A percentile compares a stretch with the other conserved stretches of the same genome.
These are phyloP conservation scores for Scheffersomyces stambukii DNA, from an alignment of 1,139 yeast genomes.

Conservation along the genomic window DNA sequence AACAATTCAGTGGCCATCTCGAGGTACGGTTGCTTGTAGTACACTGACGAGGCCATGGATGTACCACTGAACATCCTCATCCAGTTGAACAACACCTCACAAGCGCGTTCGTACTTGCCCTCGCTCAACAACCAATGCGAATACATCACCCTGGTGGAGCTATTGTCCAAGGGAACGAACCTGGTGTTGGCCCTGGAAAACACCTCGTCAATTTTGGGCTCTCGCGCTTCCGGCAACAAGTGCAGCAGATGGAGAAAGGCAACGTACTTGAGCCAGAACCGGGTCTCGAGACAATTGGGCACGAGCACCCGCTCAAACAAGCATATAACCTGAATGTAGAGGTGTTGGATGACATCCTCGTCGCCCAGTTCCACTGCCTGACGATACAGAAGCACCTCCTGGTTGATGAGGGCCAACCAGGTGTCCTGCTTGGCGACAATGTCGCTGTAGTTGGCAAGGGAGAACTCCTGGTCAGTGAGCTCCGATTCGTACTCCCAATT, in stretches of 20 bases:
- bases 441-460: slow-evolving; percentile 17
- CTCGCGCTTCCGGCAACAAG: no score
- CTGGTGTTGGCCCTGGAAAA: slow-evolving; percentile 41
- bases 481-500: slow-evolving; percentile 62
- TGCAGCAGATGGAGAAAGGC: slow-evolving; percentile 28
- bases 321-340: no score
- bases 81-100: slow-evolving; percentile 26
- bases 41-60: slow-evolving; percentile 3
- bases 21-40: slow-evolving; percentile 9
- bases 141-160: slow-evolving; percentile 37
- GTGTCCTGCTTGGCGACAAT: slow-evolving; percentile 28
- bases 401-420: slow-evolving; percentile 54
- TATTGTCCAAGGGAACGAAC: slow-evolving; percentile 42
- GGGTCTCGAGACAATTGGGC: slow-evolving; percentile 49
- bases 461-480: slow-evolving; percentile 42
- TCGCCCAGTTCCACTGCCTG: slow-evolving; percentile 1
- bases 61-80: slow-evolving; percentile 22
- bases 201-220: slow-evolving; percentile 20
- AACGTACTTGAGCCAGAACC: slow-evolving; percentile 59
- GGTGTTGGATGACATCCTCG: no score
- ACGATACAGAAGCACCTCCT: slow-evolving; percentile 25
- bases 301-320: slow-evolving; percentile 59
- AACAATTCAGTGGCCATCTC: slow-evolving; percentile 18
- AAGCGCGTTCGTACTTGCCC: slow-evolving; percentile 18
- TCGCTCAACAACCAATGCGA: slow-evolving; percentile 26